These are phyloP conservation scores for Malassezia furfur DNA, from an alignment of 1,284 basidiomycete species.

Conservation along the genomic window DNA sequence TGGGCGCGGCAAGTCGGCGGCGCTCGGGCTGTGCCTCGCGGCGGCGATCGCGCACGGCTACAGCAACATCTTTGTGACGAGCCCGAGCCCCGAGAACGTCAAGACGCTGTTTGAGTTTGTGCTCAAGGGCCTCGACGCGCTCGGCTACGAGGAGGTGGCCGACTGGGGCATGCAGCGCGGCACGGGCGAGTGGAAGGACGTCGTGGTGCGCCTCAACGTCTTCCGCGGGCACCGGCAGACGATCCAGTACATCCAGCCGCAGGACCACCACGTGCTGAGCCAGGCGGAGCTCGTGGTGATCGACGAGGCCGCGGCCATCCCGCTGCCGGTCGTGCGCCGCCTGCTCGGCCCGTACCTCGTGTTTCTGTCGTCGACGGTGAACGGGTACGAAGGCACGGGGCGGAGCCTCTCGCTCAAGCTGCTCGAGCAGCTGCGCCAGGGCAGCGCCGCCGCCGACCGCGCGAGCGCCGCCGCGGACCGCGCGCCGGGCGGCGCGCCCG, in stretches of 20 bases:
- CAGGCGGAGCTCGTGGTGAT: slow-evolving; percentile 97
- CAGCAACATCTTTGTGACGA: slow-evolving; percentile 96
- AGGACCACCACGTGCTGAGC: slow-evolving; percentile 91
- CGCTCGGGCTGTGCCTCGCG: slow-evolving; percentile 84
- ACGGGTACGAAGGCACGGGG: slow-evolving; percentile 97
- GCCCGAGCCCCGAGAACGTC: slow-evolving; percentile 92
- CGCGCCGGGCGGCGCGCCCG: slow-evolving; percentile 54
- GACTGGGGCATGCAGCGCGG: slow-evolving; percentile 94
- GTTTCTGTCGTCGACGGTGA: slow-evolving; percentile 96
- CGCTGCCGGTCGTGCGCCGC: slow-evolving; percentile 83
- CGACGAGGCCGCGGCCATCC: slow-evolving; percentile 96
- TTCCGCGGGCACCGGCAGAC: slow-evolving; percentile 56
- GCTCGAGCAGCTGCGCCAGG: slow-evolving; percentile 82
- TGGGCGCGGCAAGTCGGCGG: slow-evolving; percentile 93
- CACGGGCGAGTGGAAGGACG: slow-evolving; percentile 92
- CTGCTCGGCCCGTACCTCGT: slow-evolving; percentile 95
- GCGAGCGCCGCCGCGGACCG: slow-evolving; percentile 53
- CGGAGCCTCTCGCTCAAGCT: slow-evolving; percentile 94
- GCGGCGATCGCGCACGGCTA: slow-evolving; percentile 89
- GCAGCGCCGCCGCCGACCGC: slow-evolving; percentile 50
- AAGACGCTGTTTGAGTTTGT: slow-evolving; percentile 97
- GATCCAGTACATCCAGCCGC: slow-evolving; percentile 75
- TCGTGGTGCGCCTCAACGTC: slow-evolving; percentile 89
- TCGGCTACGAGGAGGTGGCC: slow-evolving; percentile 94
- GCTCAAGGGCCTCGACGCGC: slow-evolving; percentile 87